Evolutionary conservation across 2,329 filamentous ascomycete genomes (phyloP).

Genomic region (Periconia sp.): DNA sequence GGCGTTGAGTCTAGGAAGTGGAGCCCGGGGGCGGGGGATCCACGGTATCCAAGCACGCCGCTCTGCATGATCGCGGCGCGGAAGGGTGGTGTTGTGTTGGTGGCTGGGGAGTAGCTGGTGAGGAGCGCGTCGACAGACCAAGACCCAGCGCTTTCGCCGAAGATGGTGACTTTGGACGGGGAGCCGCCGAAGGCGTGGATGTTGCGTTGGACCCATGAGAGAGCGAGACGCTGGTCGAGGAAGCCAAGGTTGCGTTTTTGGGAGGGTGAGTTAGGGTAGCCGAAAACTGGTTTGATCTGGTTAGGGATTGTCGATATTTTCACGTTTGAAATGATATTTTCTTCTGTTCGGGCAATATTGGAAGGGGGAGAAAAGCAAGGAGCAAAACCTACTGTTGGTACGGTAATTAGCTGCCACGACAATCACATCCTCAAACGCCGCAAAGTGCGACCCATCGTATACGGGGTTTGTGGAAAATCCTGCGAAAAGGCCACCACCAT

Average conservation of each 20-base stretch:
- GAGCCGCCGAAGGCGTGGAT: conserved; percentile 54
- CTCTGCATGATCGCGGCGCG: conserved; percentile 33
- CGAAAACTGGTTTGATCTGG: conserved; percentile 23
- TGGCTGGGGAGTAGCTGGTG: conserved; percentile 21
- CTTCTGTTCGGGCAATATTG: too few relatives aligned
- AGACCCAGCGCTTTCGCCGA: conserved; percentile 32
- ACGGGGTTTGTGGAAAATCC: conserved; percentile 16
- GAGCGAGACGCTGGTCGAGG: conserved; percentile 57
- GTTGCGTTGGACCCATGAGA: conserved; percentile 57
- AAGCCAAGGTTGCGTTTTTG: conserved; percentile 52
- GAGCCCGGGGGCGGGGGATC: conserved; percentile 3
- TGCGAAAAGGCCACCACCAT: conserved; percentile 29
- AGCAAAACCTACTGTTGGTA: conserved; percentile 24
- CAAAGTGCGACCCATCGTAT: conserved; percentile 32
- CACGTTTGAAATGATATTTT: too few relatives aligned
- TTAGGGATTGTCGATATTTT: not conserved
- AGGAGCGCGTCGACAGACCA: conserved; percentile 28
- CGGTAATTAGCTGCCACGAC: conserved; percentile 32
- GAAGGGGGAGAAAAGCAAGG: not conserved
- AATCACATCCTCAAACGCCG: conserved; percentile 32
- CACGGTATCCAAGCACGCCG: conserved; percentile 25
- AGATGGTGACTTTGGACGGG: conserved; percentile 52
- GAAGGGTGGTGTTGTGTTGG: conserved; percentile 24
- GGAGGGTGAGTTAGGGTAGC: conserved; percentile 26
- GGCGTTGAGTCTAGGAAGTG: conserved; percentile 1